Evolutionary conservation across 352 stramenopile species (phyloP), one percentile per base, ranked within the genome.

Genomic region (Globisporangium spiculum): DNA sequence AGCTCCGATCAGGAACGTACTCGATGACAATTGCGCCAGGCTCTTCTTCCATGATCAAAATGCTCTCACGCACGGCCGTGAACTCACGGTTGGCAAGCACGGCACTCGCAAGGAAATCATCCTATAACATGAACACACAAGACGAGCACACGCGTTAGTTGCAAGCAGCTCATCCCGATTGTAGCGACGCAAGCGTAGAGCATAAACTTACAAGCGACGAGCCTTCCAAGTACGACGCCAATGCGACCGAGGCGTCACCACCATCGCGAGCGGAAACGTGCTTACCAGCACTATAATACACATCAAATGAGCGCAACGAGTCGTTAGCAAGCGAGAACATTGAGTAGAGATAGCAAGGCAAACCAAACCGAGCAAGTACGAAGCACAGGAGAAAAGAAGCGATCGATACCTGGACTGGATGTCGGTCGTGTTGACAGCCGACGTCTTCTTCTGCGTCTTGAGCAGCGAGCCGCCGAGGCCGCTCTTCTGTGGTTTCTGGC

Each of bases 71-170:
- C 73, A 97, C 86, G 16, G 93, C 91, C 34, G 90, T 94, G 73
- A 98, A 98, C 54, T 97, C 89, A 30, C 93, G 88, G 68, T 97
- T 97, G 12, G 91, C 90, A 38, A 98, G 76, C 69, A 96, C 89
- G 1, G 93, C 92, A 56, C 80, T 97, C n/a, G 90, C 89, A 36
- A 98, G 78, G 68, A 98, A 98, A 60, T 98, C 94, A 54, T 98
- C 94, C 77, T 93, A 72, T 5, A 7, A 9, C 63, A 62, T 20
- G 5, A 38, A 20, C 5, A 52, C 27, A 38, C 9, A 59, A 14
- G 10, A 38, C 41, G 16, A 7, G 20, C 14, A 26, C 10, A 4
- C 7, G 27, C 7, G 55, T 60, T 60, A 59, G 24, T 26, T 36
- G 20, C 14, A 60, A 46, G 27, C 27, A 63, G 10, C 62, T 9